Percentiles rank a stretch among this genome's conserved stretches.
phyloP scores from a whole-genome alignment of 2,329 filamentous ascomycete species.

The Ophiostoma sp. region DNA sequence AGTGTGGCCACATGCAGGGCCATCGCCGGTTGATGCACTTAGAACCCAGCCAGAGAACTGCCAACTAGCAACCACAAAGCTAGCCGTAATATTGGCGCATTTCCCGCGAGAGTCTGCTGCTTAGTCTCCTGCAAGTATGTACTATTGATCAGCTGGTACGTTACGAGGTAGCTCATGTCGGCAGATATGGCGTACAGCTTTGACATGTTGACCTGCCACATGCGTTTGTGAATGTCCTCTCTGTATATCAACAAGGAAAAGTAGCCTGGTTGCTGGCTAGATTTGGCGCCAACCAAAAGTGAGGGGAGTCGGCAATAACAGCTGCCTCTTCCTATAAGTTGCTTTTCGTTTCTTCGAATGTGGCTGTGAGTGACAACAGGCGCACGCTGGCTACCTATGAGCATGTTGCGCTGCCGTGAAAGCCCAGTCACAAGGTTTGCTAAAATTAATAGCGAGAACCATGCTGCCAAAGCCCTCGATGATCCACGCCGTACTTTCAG shows the following conservation, averaged over 20 bases:
- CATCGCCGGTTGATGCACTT: too few relatives aligned
- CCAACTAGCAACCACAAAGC: neutral
- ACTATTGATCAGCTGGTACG: neutral
- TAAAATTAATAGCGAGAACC: neutral
- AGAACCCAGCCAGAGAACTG: too few relatives aligned
- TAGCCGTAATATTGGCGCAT: neutral
- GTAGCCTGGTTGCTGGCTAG: neutral
- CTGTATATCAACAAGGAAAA: too few relatives aligned
- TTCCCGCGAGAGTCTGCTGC: neutral
- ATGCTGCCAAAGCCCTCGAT: neutral
- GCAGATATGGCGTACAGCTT: neutral
- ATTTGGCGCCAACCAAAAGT: neutral
- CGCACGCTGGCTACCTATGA: neutral
- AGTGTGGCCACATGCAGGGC: too few relatives aligned
- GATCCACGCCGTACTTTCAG: neutral
- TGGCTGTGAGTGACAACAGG: neutral
- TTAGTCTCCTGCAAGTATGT: neutral
- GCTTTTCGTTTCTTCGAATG: neutral
- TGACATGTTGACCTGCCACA: neutral
- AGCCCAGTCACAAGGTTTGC: neutral
- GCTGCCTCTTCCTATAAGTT: neutral
- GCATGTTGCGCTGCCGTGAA: neutral
- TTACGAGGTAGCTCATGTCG: neutral
- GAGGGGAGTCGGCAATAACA: neutral
- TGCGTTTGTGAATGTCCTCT: neutral